A percentile compares a stretch with the other conserved stretches of the same genome.
phyloP scores from a whole-genome alignment of 1,284 basidiomycete species.

The Neonothopanus nambi region DNA sequence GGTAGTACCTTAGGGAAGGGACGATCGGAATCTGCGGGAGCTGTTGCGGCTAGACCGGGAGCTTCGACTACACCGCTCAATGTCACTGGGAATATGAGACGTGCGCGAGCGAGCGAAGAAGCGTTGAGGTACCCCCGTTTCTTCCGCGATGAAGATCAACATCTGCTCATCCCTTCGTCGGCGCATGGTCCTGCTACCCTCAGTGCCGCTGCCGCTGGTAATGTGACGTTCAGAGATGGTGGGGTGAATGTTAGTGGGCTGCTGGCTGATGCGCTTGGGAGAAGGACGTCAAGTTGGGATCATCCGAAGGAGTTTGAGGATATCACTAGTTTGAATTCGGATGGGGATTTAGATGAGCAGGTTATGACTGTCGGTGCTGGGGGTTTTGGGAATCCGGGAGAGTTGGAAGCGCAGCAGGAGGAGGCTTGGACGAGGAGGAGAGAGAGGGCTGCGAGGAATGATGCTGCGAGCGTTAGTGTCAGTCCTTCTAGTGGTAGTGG shows the following conservation, averaged over 20 bases:
- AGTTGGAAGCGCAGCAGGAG: constrained; percentile 14
- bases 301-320: constrained; percentile 48
- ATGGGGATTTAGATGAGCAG: constrained; percentile 49
- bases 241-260: neutral
- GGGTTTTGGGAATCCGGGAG: constrained; percentile 44
- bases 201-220: too few species aligned
- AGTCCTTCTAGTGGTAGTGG: neutral
- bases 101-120: too few species aligned
- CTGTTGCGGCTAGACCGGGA: too few species aligned
- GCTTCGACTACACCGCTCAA: too few species aligned
- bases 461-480: neutral
- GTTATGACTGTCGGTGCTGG: constrained; percentile 54
- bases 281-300: constrained; percentile 67
- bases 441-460: neutral
- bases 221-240: neutral
- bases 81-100: too few species aligned
- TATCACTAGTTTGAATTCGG: constrained; percentile 52
- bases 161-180: too few species aligned
- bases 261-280: constrained; percentile 29
- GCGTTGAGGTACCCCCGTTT: too few species aligned
- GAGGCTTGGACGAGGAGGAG: neutral
- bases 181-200: too few species aligned
- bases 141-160: too few species aligned
- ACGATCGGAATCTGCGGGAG: too few species aligned
- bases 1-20: too few species aligned